phyloP scores from a whole-genome alignment of 495 filamentous ascomycete genomes.

The Hypoxylon fuscum region DNA sequence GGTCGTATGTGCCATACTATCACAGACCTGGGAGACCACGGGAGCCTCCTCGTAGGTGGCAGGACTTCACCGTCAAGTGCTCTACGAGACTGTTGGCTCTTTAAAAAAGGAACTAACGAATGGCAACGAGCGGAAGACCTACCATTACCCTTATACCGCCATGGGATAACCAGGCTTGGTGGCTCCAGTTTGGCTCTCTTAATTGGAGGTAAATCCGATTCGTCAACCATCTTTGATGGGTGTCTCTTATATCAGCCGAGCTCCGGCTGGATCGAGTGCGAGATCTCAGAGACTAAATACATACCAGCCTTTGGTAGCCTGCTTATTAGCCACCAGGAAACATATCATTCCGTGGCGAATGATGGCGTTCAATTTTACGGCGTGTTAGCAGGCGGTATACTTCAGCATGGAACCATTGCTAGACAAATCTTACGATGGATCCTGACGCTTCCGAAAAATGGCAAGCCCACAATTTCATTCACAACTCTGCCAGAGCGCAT shows the following conservation, averaged over 20 bases:
- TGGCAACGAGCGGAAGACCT: slow-evolving; percentile 74
- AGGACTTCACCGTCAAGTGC: slow-evolving; percentile 74
- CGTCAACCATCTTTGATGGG: slow-evolving; percentile 62
- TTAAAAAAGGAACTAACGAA: slow-evolving; percentile 52
- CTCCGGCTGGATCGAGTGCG: slow-evolving; percentile 56
- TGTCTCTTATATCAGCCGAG: slow-evolving; percentile 71
- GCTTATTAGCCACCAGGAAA: slow-evolving; percentile 39
- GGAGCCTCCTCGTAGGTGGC: slow-evolving; percentile 77
- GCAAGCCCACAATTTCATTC: slow-evolving; percentile 40
- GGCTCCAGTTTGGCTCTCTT: slow-evolving; percentile 61
- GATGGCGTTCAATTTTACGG: slow-evolving; percentile 52
- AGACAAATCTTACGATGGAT: slow-evolving; percentile 64
- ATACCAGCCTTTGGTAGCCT: slow-evolving; percentile 69
- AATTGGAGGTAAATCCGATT: slow-evolving; percentile 73
- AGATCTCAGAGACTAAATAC: slow-evolving; percentile 47
- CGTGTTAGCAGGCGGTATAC: slow-evolving; percentile 74
- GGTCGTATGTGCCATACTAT: slow-evolving; percentile 82
- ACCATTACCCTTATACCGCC: slow-evolving; percentile 73
- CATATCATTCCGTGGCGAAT: not conserved
- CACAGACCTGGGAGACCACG: slow-evolving; percentile 61
- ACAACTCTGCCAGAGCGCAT: not conserved
- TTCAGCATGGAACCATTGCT: slow-evolving; percentile 64
- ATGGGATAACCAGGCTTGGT: slow-evolving; percentile 68
- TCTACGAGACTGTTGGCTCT: slow-evolving; percentile 77
- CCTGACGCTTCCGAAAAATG: slow-evolving; percentile 42